phyloP scores from a whole-genome alignment of 2,329 filamentous ascomycete species.

The Celoporthe dispersa region DNA sequence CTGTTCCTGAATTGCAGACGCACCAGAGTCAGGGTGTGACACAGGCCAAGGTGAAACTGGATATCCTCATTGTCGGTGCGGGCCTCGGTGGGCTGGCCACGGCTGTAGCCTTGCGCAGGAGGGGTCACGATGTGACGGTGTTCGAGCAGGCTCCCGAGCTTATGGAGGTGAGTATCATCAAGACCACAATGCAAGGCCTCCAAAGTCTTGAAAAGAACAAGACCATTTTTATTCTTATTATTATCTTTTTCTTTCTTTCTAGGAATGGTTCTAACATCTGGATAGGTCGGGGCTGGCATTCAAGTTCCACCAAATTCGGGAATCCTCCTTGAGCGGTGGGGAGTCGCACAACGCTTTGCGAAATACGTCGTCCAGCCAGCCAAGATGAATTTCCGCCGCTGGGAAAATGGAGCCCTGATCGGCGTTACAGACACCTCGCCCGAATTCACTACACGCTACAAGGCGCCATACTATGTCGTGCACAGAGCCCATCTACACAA shows the following conservation, averaged over 20 bases:
- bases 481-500: slow-evolving; percentile 40
- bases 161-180: slow-evolving; percentile 41
- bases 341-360: slow-evolving; percentile 37
- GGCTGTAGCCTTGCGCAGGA: slow-evolving; percentile 42
- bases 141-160: slow-evolving; percentile 45
- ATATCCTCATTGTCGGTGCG: slow-evolving; percentile 44
- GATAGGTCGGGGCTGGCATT: slow-evolving; percentile 43
- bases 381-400: slow-evolving; percentile 42
- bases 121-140: slow-evolving; percentile 44
- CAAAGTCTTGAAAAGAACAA: neutral
- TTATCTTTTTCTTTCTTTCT: too few relatives aligned
- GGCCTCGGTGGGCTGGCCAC: slow-evolving; percentile 47
- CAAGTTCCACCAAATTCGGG: slow-evolving; percentile 45
- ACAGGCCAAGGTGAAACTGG: slow-evolving; percentile 27
- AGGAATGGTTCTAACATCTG: neutral
- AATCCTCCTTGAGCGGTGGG: slow-evolving; percentile 39
- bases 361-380: slow-evolving; percentile 37
- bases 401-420: slow-evolving; percentile 39
- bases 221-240: too few relatives aligned
- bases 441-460: slow-evolving; percentile 39
- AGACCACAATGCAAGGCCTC: neutral
- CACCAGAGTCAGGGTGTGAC: neutral
- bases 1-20: too few relatives aligned
- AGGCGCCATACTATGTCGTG: slow-evolving; percentile 38
- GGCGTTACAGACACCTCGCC: slow-evolving; percentile 40